Conservation (phyloP, 495 filamentous ascomycete genomes). For the Darksidea phi region DNA sequence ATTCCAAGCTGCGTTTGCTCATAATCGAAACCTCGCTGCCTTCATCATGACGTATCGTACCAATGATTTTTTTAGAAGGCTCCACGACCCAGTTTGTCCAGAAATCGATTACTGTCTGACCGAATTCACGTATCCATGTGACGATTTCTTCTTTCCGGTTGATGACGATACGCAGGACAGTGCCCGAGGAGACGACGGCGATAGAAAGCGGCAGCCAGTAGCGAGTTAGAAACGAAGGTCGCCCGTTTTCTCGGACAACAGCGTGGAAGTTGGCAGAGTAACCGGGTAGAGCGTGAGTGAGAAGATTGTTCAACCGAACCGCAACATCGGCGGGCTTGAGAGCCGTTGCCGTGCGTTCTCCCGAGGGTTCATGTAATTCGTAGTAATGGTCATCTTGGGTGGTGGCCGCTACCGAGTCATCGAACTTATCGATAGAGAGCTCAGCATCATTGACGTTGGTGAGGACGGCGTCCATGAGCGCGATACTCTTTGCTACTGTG, state of each 20-base stretch:
- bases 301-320: constrained; percentile 64
- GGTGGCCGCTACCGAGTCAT: constrained; percentile 65
- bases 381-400: constrained; percentile 61
- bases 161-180: constrained; percentile 70
- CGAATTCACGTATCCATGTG: constrained; percentile 73
- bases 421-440: constrained; percentile 64
- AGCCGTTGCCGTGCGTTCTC: constrained; percentile 23
- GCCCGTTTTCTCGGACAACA: constrained; percentile 61
- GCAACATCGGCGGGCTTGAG: constrained; percentile 59
- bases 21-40: constrained; percentile 92
- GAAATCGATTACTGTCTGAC: constrained; percentile 77
- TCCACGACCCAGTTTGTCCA: constrained; percentile 94
- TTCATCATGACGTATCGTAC: constrained; percentile 87
- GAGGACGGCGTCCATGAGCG: constrained; percentile 78
- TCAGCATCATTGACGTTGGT: constrained; percentile 56
- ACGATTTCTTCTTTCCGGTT: constrained; percentile 70
- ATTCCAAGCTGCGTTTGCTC: constrained; percentile 83
- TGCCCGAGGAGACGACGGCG: constrained; percentile 70
- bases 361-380: constrained; percentile 43
- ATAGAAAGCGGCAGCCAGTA: constrained; percentile 79
- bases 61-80: constrained; percentile 75
- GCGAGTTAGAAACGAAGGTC: constrained; percentile 70
- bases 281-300: constrained; percentile 58
- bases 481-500: constrained; percentile 67
- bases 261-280: constrained; percentile 54